Conservation (phyloP, 139 green algal species). For the Chlorella sp. region DNA sequence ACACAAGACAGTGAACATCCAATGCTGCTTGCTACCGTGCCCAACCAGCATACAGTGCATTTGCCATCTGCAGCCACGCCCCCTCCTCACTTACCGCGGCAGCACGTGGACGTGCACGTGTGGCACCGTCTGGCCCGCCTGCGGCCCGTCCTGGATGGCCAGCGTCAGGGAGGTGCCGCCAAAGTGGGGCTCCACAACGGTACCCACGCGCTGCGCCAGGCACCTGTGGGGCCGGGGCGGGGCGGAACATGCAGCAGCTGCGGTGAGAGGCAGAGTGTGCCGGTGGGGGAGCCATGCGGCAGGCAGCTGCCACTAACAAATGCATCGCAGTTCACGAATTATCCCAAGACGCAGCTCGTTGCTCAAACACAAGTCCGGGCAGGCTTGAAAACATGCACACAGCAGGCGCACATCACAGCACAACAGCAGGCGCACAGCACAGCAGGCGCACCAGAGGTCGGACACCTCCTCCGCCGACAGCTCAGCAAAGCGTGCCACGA, state of each 20-base stretch:
- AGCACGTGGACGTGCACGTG: slow-evolving; percentile 98
- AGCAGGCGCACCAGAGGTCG: slow-evolving; percentile 83
- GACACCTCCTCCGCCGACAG: slow-evolving; percentile 83
- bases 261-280: too few species aligned
- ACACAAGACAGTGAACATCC: too few species aligned
- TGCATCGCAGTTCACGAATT: too few species aligned
- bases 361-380: too few species aligned
- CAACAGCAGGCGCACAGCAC: neutral
- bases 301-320: too few species aligned
- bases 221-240: slow-evolving; percentile 38
- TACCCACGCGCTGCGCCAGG: slow-evolving; percentile 72
- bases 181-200: slow-evolving; percentile 68
- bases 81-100: slow-evolving; percentile 64
- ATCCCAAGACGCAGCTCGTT: too few species aligned
- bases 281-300: too few species aligned
- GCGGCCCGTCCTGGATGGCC: slow-evolving; percentile 84
- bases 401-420: too few species aligned
- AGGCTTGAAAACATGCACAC: too few species aligned
- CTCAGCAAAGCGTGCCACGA: slow-evolving; percentile 82
- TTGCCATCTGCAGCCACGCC: neutral
- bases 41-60: too few species aligned
- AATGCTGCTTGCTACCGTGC: too few species aligned
- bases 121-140: slow-evolving; percentile 93
- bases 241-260: too few species aligned
- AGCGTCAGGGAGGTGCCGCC: slow-evolving; percentile 80